Evolutionary conservation across 176 grass and related monocot species (phyloP).

Genomic region (Oryza brachyantha): DNA sequence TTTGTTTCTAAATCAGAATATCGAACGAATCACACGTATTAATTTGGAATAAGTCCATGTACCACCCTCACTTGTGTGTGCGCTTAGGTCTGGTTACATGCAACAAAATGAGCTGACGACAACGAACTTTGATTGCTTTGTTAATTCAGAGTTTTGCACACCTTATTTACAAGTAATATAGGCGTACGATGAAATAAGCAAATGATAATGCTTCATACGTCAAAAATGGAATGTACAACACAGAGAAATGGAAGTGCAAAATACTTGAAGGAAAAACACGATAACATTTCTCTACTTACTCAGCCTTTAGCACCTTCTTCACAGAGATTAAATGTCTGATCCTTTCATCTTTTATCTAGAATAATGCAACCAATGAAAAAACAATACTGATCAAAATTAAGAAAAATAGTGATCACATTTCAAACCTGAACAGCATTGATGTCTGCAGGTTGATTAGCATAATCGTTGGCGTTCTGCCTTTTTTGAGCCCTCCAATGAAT

Average conservation of each 20-base stretch:
- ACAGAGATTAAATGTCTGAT: neutral
- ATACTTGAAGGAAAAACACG: neutral
- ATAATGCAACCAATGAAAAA: slow-evolving; percentile 4
- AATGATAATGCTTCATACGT: neutral
- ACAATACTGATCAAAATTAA: neutral
- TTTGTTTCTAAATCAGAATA: neutral
- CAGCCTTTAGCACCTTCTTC: neutral
- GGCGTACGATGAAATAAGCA: neutral
- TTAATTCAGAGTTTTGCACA: neutral
- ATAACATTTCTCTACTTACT: slow-evolving; percentile 9
- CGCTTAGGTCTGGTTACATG: neutral
- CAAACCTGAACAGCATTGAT: slow-evolving; percentile 17
- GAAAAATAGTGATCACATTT: neutral
- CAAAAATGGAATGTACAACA: neutral
- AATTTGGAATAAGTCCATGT: too few relatives aligned
- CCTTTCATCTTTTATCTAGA: slow-evolving; percentile 21
- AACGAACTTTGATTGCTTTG: neutral
- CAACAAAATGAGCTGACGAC: neutral
- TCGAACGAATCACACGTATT: neutral
- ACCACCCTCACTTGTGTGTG: neutral
- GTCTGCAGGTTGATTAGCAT: neutral
- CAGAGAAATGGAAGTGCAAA: neutral
- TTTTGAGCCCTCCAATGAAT: slow-evolving; percentile 26
- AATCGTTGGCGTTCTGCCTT: slow-evolving; percentile 19
- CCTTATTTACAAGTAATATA: neutral